A percentile compares a stretch with the other conserved stretches of the same genome.
Evolutionary conservation across 2,329 filamentous ascomycete genomes (phyloP).

Genomic region (Dothistroma pini): DNA sequence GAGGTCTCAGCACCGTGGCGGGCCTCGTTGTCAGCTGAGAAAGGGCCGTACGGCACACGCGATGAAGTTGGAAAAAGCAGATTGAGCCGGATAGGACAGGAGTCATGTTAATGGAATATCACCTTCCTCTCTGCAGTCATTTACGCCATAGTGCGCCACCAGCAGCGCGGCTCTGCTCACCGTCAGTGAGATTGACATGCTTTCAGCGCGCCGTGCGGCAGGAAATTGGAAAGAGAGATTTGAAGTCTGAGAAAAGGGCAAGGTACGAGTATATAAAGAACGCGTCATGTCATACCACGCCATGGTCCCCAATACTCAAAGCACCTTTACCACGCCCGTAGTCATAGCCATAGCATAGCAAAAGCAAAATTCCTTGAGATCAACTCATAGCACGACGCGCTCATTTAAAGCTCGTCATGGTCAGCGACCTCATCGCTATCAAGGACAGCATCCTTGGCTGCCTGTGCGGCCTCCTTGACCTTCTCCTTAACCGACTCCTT

Average conservation of each 20-base stretch:
- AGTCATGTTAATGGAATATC: no score
- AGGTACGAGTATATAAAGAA: not conserved
- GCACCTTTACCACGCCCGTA: not conserved
- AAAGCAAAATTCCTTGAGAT: not conserved
- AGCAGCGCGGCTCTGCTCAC: no score
- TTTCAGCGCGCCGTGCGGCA: no score
- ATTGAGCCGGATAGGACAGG: no score
- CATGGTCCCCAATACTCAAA: not conserved
- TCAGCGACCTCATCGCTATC: constrained; percentile 37
- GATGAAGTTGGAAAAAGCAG: no score
- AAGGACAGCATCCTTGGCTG: constrained; percentile 31
- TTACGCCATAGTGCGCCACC: no score
- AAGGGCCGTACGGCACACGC: no score
- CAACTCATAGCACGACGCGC: not conserved
- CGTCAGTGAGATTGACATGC: no score
- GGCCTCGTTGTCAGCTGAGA: no score
- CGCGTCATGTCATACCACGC: not conserved
- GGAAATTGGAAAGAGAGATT: no score
- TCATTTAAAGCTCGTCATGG: constrained; percentile 74
- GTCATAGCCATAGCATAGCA: not conserved
- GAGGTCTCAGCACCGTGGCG: no score
- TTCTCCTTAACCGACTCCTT: constrained; percentile 31
- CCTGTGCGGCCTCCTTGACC: constrained; percentile 37
- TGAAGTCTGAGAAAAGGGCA: not conserved
- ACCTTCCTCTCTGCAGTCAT: no score